A percentile compares a stretch with the other conserved stretches of the same genome.
Evolutionary conservation across 768 basidiomycete species (phyloP).

Genomic region (Aureoboletus auriporus): DNA sequence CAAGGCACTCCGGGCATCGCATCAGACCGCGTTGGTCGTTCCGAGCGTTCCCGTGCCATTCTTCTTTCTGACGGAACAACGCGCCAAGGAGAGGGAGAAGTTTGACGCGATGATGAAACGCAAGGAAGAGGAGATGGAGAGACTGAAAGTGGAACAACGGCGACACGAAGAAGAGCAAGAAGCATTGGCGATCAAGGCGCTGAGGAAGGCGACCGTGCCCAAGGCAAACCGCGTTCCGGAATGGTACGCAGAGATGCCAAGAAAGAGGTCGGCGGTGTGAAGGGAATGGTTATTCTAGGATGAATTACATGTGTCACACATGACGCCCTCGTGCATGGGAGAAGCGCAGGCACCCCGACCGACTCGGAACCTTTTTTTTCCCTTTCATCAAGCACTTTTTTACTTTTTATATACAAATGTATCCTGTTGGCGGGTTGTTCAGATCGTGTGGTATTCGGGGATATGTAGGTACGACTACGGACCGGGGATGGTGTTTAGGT

Average conservation of each 20-base stretch:
- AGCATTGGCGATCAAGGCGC: constrained; percentile 55
- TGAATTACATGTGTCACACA: too few species aligned
- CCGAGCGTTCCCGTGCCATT: constrained; percentile 37
- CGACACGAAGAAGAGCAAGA: constrained; percentile 50
- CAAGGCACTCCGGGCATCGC: constrained; percentile 50
- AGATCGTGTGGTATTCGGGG: too few species aligned
- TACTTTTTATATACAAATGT: too few species aligned
- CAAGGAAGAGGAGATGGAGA: constrained; percentile 52
- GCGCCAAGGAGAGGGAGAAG: constrained; percentile 58
- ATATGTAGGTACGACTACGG: too few species aligned
- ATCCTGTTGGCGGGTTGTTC: too few species aligned
- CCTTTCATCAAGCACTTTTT: too few species aligned
- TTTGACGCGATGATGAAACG: constrained; percentile 57
- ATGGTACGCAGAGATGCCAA: constrained; percentile 73
- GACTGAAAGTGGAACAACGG: constrained; percentile 43
- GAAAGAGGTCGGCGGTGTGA: constrained; percentile 24
- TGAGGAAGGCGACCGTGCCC: constrained; percentile 60
- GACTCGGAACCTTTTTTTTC: constrained; percentile 14
- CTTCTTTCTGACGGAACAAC: constrained; percentile 48
- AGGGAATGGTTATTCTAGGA: too few species aligned
- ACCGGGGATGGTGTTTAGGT: too few species aligned
- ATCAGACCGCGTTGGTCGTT: constrained; percentile 26
- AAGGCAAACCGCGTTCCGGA: constrained; percentile 70
- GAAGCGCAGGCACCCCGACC: constrained; percentile 10
- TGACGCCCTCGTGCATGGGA: constrained; percentile 1